Percentiles rank a stretch among this genome's conserved stretches.
These are phyloP conservation scores for Coemansia sp. DNA, from an alignment of 192 early-diverging fungal species.

Conservation along the genomic window DNA sequence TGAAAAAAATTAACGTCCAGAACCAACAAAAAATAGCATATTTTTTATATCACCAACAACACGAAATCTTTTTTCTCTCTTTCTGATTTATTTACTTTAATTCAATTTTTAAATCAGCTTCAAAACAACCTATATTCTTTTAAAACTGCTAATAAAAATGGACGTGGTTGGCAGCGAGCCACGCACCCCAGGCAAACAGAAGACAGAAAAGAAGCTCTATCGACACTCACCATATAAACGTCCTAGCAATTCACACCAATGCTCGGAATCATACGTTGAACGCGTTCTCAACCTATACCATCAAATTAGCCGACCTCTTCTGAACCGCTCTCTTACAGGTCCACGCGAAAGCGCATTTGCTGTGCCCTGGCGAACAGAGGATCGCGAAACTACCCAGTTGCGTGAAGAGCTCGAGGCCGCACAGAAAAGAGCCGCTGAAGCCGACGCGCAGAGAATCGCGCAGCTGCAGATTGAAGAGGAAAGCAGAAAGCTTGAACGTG, in stretches of 20 bases:
- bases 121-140: background rate
- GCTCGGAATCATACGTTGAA: conserved; percentile 16
- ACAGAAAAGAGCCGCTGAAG: conserved; percentile 7
- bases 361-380: conserved; percentile 45
- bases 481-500: background rate
- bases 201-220: conserved; percentile 7
- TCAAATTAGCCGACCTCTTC: conserved; percentile 30
- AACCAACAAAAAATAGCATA: no score
- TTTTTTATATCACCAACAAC: background rate
- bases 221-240: conserved; percentile 29
- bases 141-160: background rate
- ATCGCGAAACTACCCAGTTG: conserved; percentile 36
- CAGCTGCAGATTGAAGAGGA: background rate
- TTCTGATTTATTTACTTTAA: background rate
- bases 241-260: conserved; percentile 3
- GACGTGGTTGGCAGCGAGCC: background rate
- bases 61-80: background rate
- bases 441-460: conserved; percentile 7
- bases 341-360: conserved; percentile 24
- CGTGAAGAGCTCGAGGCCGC: conserved; percentile 22
- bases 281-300: conserved; percentile 21
- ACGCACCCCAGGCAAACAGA: background rate
- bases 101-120: background rate
- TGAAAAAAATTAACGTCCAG: no score
- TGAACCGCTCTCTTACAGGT: conserved; percentile 6